Evolutionary conservation across 352 stramenopile genomes (phyloP).

Genomic region (Phytophthora parvispora): DNA sequence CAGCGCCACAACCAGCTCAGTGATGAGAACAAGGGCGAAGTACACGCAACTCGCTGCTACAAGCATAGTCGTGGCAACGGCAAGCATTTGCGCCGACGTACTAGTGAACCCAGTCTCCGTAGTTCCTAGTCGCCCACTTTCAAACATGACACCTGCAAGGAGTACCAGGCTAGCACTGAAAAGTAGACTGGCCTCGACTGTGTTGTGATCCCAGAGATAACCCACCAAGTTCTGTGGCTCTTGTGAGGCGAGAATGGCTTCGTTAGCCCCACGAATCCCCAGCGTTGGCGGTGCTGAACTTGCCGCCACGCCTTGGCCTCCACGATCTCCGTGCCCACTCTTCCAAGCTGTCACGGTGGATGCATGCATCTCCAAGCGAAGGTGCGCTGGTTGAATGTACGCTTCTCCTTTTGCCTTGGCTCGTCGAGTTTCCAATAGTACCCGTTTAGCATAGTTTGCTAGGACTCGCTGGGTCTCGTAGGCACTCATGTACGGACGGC

Average conservation of each 20-base stretch:
- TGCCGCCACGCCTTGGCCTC: slow-evolving; percentile 11
- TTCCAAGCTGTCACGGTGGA: slow-evolving; percentile 49
- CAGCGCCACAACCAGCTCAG: slow-evolving; percentile 70
- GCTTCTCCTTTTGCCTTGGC: slow-evolving; percentile 65
- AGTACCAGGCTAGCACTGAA: slow-evolving; percentile 79
- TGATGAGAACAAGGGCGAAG: slow-evolving; percentile 71
- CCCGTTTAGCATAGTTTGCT: slow-evolving; percentile 60
- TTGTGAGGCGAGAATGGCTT: slow-evolving; percentile 37
- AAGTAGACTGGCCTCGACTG: slow-evolving; percentile 75
- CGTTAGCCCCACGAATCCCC: slow-evolving; percentile 27
- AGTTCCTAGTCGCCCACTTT: slow-evolving; percentile 65
- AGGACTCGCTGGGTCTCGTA: slow-evolving; percentile 70
- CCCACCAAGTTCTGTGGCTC: slow-evolving; percentile 58
- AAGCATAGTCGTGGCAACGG: slow-evolving; percentile 58
- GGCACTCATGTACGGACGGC: slow-evolving; percentile 81
- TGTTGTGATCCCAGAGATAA: slow-evolving; percentile 87
- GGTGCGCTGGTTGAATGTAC: slow-evolving; percentile 62
- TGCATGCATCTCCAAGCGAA: slow-evolving; percentile 50
- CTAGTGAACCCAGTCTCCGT: slow-evolving; percentile 50
- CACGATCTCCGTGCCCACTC: slow-evolving; percentile 35
- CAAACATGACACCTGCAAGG: slow-evolving; percentile 74
- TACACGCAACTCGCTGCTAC: slow-evolving; percentile 69
- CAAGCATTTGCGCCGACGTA: slow-evolving; percentile 60
- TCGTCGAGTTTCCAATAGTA: slow-evolving; percentile 59
- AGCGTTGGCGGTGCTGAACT: slow-evolving; percentile 10